Base-by-base conservation (phyloP, 2,329 filamentous ascomycete species). In the Neodidymelliopsis sp. region DNA sequence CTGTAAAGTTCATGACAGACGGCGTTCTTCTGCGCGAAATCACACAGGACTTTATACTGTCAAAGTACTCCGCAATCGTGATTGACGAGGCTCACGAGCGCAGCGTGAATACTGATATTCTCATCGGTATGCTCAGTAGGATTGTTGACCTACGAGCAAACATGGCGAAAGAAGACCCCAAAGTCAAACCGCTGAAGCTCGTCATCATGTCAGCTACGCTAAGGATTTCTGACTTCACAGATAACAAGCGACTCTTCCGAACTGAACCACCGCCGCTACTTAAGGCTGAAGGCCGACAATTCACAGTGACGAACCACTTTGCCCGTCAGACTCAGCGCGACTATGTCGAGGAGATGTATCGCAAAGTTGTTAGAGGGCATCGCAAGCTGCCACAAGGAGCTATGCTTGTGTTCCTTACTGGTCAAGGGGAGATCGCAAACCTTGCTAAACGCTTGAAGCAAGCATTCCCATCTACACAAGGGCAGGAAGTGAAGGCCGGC, bases 1-100 rank as follows among this genome's bases (percentile, higher is more conserved):
- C 90, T 5, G 84, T 99, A 71, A 99, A 99, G 71, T 99, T 97
- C 75, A 97, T 99, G 92, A 99, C 94, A 0, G 94, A 99, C 72
- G 94, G 94, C 81, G 91, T 99, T 20, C 78, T 99, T 51, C 81
- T 99, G 8, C 87, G 94, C 47, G 94, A 99, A 73, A 88, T 97
- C 43, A 87, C 90, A 0, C 87, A 94, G 57, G 94, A 99, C 68
- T 91, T 97, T 65, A 82, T 90, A 0, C 76, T 99, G 33, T 84
- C 82, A 38, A 95, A 95, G 62, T 99, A 99, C 72, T 97, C 93
- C 0, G 89, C 89, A 11, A 89, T 99, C 41, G 84, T 99, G 37
- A 93, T 99, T 53, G 94, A 99, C 65, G 94, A 99, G 74, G 94
- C 94, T 1, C 94, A 99, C 76, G 94, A 99, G 72, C 85, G 95